Evolutionary conservation across 257 asterid genomes (phyloP).

Genomic region (Verbascum thapsus): DNA sequence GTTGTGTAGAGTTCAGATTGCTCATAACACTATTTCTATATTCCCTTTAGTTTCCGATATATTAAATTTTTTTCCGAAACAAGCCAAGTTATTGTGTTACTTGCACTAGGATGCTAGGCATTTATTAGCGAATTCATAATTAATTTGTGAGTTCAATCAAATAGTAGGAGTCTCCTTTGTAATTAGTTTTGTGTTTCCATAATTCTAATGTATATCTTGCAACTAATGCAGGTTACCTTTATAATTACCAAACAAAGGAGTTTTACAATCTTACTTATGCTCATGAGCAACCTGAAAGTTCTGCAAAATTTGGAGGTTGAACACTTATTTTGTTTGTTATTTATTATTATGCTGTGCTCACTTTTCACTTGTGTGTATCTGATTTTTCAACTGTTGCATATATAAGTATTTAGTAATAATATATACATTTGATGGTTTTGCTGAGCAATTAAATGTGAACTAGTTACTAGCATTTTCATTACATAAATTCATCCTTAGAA

Average conservation of each 20-base stretch:
- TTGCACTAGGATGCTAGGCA: conserved; percentile 23
- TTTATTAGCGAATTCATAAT: no score
- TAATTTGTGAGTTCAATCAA: conserved; percentile 21
- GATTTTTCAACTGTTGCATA: conserved; percentile 14
- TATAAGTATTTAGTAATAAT: conserved; percentile 17
- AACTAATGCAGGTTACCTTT: conserved; percentile 82
- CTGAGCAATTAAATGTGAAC: neutral
- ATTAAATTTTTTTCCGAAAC: no score
- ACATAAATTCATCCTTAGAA: conserved; percentile 9
- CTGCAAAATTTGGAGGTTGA: conserved; percentile 91
- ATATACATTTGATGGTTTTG: conserved; percentile 20
- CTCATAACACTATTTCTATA: no score
- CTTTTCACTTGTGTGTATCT: no score
- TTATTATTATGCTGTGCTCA: conserved; percentile 1
- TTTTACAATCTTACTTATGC: conserved; percentile 94
- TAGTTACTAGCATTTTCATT: no score
- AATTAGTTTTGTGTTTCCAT: conserved; percentile 20
- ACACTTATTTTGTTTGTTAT: conserved; percentile 15
- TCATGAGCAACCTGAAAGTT: conserved; percentile 91
- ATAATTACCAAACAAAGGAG: conserved; percentile 94
- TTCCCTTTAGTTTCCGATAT: no score
- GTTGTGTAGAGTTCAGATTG: no score
- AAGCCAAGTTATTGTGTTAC: no score
- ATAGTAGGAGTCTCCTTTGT: conserved; percentile 17
- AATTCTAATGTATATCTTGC: conserved; percentile 20